Percentiles rank a stretch among this genome's conserved stretches.
Evolutionary conservation across 139 green algal genomes (phyloP).

Genomic region (Chlamydomonas applanata): DNA sequence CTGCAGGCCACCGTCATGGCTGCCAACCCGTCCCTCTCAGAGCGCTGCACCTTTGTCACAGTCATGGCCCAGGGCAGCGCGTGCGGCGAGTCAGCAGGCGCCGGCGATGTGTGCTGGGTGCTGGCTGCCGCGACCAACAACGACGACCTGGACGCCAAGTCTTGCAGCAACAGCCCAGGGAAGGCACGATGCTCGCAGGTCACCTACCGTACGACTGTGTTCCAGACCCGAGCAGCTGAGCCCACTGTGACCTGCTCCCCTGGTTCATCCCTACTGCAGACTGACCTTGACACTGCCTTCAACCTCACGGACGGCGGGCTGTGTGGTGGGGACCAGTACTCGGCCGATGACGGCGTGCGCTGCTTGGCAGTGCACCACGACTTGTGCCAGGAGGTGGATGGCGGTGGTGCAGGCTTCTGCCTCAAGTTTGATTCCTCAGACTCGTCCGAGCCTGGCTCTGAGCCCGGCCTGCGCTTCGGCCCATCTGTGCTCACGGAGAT

Average conservation of each 20-base stretch:
- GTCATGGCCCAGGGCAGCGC: too few species aligned
- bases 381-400: conserved; percentile 9
- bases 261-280: neutral
- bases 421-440: conserved; percentile 1
- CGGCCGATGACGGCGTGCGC: neutral
- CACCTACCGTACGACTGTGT: too few species aligned
- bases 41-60: too few species aligned
- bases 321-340: neutral
- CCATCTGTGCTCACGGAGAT: neutral
- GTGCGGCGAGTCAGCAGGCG: too few species aligned
- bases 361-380: conserved; percentile 3
- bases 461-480: neutral
- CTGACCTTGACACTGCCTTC: neutral
- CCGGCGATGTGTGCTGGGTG: neutral
- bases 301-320: neutral
- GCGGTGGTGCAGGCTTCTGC: neutral
- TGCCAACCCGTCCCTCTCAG: too few species aligned
- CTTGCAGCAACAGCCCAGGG: neutral
- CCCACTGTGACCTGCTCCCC: neutral
- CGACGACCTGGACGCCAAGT: neutral
- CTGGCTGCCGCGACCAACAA: neutral
- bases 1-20: too few species aligned
- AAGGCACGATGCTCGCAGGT: neutral
- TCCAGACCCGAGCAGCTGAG: too few species aligned
- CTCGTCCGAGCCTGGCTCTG: neutral